Percentiles rank a stretch among this genome's conserved stretches.
phyloP scores from a whole-genome alignment of 345 rosid genomes.

The Murraya paniculata region DNA sequence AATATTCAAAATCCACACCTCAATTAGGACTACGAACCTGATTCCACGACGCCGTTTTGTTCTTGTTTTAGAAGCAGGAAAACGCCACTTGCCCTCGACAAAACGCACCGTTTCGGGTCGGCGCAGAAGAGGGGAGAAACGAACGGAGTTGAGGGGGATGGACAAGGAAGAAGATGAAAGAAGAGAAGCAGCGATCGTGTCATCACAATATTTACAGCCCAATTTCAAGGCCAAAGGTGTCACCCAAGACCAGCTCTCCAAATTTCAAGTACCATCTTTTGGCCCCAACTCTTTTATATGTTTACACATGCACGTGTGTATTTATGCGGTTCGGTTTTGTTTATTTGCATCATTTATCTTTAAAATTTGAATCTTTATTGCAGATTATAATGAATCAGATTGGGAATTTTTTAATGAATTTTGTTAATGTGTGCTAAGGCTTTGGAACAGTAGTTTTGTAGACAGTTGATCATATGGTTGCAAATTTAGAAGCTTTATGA shows the following conservation, averaged over 20 bases:
- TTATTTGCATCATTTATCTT: neutral
- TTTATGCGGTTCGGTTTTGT: neutral
- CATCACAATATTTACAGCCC: conserved; percentile 38
- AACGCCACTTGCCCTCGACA: no score
- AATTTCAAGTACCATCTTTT: conserved; percentile 42
- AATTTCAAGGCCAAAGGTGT: conserved; percentile 40
- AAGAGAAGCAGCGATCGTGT: conserved; percentile 54
- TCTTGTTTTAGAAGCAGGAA: no score
- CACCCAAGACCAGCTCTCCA: conserved; percentile 46
- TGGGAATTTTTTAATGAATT: neutral
- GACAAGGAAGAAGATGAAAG: conserved; percentile 44
- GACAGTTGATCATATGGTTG: neutral
- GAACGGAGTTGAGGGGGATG: neutral
- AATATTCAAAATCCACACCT: no score
- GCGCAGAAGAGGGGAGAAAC: neutral
- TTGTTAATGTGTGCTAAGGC: neutral
- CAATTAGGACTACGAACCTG: no score
- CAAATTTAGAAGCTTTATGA: neutral
- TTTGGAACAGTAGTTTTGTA: neutral
- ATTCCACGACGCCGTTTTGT: no score
- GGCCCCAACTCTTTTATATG: neutral
- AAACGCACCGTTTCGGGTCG: no score
- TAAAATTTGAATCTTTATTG: neutral
- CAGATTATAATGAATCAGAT: neutral
- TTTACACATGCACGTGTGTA: neutral